These are phyloP conservation scores for Picea engelmannii DNA, from an alignment of 83 land plant species.

Conservation along the genomic window DNA sequence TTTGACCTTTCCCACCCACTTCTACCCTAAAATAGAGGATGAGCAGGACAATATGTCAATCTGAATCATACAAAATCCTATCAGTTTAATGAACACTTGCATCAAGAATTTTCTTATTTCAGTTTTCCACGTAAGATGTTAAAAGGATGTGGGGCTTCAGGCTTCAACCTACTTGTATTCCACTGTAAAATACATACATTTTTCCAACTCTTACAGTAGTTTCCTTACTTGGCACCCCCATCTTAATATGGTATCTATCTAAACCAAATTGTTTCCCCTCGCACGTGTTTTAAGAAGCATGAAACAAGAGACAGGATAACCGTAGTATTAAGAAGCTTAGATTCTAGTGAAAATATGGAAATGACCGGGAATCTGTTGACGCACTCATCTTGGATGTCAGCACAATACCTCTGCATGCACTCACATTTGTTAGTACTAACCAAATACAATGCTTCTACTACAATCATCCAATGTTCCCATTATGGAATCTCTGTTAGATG, in stretches of 20 bases:
- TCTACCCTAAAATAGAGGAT: too few species aligned
- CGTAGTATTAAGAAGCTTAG: background rate
- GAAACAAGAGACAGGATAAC: background rate
- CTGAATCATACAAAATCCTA: background rate
- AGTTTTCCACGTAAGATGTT: background rate
- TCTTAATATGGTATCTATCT: conserved; percentile 1
- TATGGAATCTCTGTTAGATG: background rate
- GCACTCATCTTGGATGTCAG: background rate
- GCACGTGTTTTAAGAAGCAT: background rate
- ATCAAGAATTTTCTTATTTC: background rate
- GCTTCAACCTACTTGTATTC: background rate
- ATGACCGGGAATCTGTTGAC: background rate
- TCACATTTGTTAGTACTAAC: conserved; percentile 13
- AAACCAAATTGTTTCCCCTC: background rate
- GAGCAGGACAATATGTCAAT: too few species aligned
- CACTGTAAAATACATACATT: background rate
- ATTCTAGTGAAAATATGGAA: background rate
- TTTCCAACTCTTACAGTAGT: background rate
- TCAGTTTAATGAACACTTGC: background rate
- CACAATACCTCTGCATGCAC: background rate
- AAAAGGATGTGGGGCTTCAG: background rate
- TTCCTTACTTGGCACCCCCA: background rate
- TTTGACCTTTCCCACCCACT: too few species aligned
- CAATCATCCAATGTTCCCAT: background rate
- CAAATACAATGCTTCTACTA: conserved; percentile 4